Conservation (phyloP, 2,329 filamentous ascomycete genomes). For the Chrysoporthe austroafricana region DNA sequence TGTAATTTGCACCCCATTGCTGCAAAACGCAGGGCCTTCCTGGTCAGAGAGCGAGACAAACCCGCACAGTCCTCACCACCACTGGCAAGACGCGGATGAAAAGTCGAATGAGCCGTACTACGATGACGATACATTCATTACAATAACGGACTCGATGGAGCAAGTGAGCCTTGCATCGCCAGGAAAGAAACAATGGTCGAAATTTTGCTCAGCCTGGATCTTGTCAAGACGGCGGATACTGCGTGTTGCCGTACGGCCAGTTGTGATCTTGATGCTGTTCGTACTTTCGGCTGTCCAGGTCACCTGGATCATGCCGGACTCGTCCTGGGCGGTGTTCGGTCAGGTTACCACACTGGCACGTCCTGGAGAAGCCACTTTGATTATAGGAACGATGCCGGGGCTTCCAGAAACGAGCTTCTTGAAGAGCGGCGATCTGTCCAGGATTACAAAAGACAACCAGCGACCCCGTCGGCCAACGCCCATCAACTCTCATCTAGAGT, state of each 20-base stretch:
- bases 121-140: not conserved
- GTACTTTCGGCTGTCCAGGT: conserved; percentile 2
- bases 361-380: not conserved
- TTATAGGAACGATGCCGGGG: not conserved
- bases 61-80: not conserved
- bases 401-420: not conserved
- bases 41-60: not conserved
- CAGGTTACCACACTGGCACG: not conserved
- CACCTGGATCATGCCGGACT: conserved; percentile 1
- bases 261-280: conserved; percentile 1
- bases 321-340: conserved; percentile 7
- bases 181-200: not conserved
- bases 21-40: not conserved
- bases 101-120: not conserved
- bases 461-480: not conserved
- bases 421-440: conserved; percentile 9
- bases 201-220: not conserved
- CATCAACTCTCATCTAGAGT: conserved; percentile 1
- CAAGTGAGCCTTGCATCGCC: too few relatives aligned
- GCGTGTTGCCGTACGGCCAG: conserved; percentile 5
- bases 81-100: not conserved
- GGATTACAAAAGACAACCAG: not conserved
- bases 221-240: not conserved
- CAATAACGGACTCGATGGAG: not conserved
- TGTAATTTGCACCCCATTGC: not conserved